Conservation (phyloP, 805 yeast species). For the Lachancea thermotolerans region DNA sequence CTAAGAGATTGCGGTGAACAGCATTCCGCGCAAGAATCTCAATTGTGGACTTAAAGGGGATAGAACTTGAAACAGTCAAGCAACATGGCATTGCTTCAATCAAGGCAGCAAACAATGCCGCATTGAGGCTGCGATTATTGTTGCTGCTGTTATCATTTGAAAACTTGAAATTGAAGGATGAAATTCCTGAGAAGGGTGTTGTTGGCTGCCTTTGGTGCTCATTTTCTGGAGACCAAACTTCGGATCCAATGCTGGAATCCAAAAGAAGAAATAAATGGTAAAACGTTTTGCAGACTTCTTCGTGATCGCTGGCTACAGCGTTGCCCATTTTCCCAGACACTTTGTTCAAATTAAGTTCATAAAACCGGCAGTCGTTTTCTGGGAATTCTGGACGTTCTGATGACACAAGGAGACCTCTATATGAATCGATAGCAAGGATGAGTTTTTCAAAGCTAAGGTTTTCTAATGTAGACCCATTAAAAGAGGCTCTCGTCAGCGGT, state of each 20-base stretch:
- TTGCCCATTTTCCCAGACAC: conserved; percentile 29
- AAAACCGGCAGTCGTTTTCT: conserved; percentile 31
- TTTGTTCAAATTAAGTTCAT: conserved; percentile 29
- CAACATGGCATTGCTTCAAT: conserved; percentile 74
- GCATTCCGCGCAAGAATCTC: conserved; percentile 76
- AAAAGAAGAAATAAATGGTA: conserved; percentile 49
- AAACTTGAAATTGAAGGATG: conserved; percentile 37
- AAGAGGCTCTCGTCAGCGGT: conserved; percentile 58
- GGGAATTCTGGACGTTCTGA: conserved; percentile 72
- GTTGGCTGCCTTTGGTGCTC: conserved; percentile 32
- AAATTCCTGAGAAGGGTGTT: conserved; percentile 31
- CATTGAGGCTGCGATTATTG: conserved; percentile 32
- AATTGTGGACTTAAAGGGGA: conserved; percentile 56
- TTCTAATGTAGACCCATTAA: conserved; percentile 55
- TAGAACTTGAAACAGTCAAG: conserved; percentile 36
- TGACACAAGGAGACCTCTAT: conserved; percentile 63
- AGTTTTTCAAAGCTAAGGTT: conserved; percentile 62
- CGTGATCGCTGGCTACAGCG: conserved; percentile 42
- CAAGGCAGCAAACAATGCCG: conserved; percentile 61
- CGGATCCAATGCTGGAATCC: conserved; percentile 54
- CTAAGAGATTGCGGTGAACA: conserved; percentile 55
- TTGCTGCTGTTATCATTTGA: conserved; percentile 31
- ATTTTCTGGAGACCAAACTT: conserved; percentile 33
- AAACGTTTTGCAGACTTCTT: conserved; percentile 58
- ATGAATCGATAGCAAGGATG: conserved; percentile 62